Percentiles rank a stretch among this genome's conserved stretches.
phyloP scores from a whole-genome alignment of 1,139 yeast species.

The Sugiyamaella sp. region DNA sequence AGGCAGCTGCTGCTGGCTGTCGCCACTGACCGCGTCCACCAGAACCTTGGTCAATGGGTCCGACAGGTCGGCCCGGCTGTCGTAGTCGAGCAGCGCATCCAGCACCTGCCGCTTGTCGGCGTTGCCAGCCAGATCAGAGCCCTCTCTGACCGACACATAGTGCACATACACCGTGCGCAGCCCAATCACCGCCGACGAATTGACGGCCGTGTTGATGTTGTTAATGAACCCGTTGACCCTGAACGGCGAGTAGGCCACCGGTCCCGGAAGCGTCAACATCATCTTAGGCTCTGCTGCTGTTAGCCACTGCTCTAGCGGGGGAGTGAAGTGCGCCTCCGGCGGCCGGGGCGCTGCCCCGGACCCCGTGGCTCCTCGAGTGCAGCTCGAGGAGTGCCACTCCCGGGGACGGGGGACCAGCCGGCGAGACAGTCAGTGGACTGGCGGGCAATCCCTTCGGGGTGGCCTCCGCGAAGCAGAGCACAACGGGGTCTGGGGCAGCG shows the following conservation, averaged over 20 bases:
- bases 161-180: slow-evolving; percentile 80
- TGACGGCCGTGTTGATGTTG: slow-evolving; percentile 71
- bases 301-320: neutral
- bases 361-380: neutral
- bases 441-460: too few species aligned
- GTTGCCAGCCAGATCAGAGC: slow-evolving; percentile 39
- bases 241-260: slow-evolving; percentile 85
- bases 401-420: too few species aligned
- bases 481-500: neutral
- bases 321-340: neutral
- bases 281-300: neutral
- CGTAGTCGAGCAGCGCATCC: slow-evolving; percentile 72
- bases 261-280: slow-evolving; percentile 78
- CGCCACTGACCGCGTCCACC: slow-evolving; percentile 41
- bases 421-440: too few species aligned
- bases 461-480: neutral
- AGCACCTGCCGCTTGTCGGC: slow-evolving; percentile 49
- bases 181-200: slow-evolving; percentile 64
- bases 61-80: slow-evolving; percentile 58
- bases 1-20: slow-evolving; percentile 42
- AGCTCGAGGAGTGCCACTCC: too few species aligned
- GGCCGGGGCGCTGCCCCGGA: neutral
- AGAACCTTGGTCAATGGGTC: slow-evolving; percentile 56
- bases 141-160: slow-evolving; percentile 63
- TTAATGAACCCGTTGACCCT: slow-evolving; percentile 73